Evolutionary conservation across 2,329 filamentous ascomycete species (phyloP).

Genomic region (Onygenales sp.): DNA sequence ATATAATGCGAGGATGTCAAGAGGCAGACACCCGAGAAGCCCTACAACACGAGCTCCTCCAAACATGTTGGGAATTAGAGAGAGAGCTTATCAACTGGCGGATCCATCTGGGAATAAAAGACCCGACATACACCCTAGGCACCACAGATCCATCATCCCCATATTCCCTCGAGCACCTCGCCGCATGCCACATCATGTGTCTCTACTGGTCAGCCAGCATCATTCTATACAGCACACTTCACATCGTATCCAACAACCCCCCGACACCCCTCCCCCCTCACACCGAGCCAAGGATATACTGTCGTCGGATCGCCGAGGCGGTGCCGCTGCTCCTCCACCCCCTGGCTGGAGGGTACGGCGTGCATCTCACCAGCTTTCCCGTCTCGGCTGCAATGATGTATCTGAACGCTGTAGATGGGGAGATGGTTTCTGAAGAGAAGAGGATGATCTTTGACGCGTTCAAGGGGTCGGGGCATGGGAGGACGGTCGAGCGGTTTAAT

Average conservation of each 20-base stretch:
- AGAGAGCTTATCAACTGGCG: neutral
- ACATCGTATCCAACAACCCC: neutral
- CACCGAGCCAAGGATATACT: slow-evolving; percentile 4
- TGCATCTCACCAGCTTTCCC: slow-evolving; percentile 5
- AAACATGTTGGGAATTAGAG: no score
- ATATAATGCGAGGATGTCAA: slow-evolving; percentile 10
- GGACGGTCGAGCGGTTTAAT: slow-evolving; percentile 2
- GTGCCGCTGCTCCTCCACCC: slow-evolving; percentile 3
- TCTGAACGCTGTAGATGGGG: slow-evolving; percentile 2
- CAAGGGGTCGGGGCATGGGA: neutral
- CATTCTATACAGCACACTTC: slow-evolving; percentile 5
- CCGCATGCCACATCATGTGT: slow-evolving; percentile 5
- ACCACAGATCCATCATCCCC: neutral
- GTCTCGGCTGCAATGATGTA: slow-evolving; percentile 3
- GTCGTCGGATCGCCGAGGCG: slow-evolving; percentile 1
- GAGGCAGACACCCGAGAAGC: neutral
- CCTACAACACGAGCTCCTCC: neutral
- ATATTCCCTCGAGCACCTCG: slow-evolving; percentile 3
- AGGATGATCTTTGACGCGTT: slow-evolving; percentile 2
- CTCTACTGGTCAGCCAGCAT: slow-evolving; percentile 4
- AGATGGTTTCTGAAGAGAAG: slow-evolving; percentile 2
- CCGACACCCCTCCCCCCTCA: neutral
- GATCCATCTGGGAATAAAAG: neutral
- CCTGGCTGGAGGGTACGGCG: slow-evolving; percentile 3
- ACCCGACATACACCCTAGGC: neutral